These are phyloP conservation scores for Apiotrichum akiyoshidainum DNA, from an alignment of 1,284 basidiomycete genomes.

Conservation along the genomic window DNA sequence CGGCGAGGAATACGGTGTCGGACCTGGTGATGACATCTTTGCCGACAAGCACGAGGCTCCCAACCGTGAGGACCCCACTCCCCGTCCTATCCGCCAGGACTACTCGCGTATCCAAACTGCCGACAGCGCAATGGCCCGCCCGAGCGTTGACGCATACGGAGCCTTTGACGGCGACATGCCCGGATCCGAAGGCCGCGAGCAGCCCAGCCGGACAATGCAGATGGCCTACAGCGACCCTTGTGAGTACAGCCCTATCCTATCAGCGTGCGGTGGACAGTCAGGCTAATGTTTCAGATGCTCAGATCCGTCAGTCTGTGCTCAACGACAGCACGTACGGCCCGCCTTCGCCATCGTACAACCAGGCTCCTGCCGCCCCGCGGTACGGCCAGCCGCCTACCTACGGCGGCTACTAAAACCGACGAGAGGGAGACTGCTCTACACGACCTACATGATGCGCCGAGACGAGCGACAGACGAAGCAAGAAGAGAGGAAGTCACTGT, in stretches of 20 bases:
- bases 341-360: background rate
- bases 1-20: constrained; percentile 12
- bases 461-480: background rate
- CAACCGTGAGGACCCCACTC: background rate
- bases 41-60: constrained; percentile 30
- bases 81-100: constrained; percentile 7
- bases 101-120: constrained; percentile 25
- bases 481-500: background rate
- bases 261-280: constrained; percentile 32
- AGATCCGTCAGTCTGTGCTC: constrained; percentile 35
- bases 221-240: constrained; percentile 48
- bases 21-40: constrained; percentile 31
- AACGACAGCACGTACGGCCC: constrained; percentile 7
- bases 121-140: constrained; percentile 52
- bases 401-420: background rate
- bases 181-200: constrained; percentile 42
- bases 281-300: constrained; percentile 29
- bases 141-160: constrained; percentile 78
- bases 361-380: background rate
- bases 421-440: background rate
- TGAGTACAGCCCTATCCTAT: constrained; percentile 53
- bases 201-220: constrained; percentile 73
- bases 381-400: constrained; percentile 17
- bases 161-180: constrained; percentile 63
- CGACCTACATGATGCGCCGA: background rate